Evolutionary conservation across 176 grass and related monocot species (phyloP).

Genomic region (Oryza brachyantha): DNA sequence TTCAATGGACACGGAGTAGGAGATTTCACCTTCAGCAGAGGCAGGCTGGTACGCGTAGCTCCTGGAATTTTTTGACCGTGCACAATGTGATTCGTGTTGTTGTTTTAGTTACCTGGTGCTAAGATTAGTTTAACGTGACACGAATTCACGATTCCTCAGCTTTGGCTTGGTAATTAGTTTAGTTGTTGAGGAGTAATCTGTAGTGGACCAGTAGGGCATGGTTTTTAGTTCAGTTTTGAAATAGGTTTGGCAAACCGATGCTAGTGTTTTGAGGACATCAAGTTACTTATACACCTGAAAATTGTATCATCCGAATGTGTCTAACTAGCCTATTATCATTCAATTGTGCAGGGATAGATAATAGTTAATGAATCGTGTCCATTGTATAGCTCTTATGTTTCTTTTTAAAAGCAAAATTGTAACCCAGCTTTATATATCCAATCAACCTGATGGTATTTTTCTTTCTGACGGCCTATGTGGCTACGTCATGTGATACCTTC

Average conservation of each 20-base stretch:
- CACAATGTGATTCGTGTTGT: background rate
- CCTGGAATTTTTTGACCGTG: background rate
- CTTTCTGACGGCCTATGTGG: background rate
- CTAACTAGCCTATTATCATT: background rate
- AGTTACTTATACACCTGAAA: background rate
- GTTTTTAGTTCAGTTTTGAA: background rate
- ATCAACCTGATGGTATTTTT: background rate
- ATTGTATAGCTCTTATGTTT: background rate
- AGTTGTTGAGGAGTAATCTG: background rate
- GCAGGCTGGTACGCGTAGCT: conserved; percentile 55
- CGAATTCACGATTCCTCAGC: background rate
- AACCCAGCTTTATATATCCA: background rate
- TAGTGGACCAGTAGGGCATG: background rate
- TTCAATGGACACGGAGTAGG: conserved; percentile 55
- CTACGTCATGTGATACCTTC: background rate
- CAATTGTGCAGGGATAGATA: background rate
- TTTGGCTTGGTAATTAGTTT: background rate
- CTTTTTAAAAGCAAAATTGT: background rate
- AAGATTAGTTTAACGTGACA: background rate
- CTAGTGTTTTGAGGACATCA: background rate
- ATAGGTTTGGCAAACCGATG: background rate
- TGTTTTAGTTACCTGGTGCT: background rate
- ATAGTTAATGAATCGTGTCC: background rate
- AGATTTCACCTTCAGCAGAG: conserved; percentile 81
- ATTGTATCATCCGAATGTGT: background rate